Conservation (phyloP, 768 basidiomycete genomes). For the Hortiboletus campestris region DNA sequence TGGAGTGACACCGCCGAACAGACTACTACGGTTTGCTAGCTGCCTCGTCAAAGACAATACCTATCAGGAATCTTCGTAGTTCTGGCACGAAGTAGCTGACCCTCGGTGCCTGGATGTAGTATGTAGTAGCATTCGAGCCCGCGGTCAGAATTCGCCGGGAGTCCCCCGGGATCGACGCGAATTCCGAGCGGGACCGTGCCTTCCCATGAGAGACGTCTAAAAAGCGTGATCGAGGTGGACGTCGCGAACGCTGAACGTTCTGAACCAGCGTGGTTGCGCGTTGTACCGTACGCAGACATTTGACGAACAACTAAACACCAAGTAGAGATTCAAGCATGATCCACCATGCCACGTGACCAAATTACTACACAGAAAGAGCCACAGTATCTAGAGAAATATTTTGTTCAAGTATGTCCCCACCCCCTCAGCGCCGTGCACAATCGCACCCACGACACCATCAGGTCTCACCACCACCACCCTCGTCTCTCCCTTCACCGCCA, state of each 20-base stretch:
- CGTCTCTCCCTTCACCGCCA: constrained; percentile 28
- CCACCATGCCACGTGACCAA: constrained; percentile 11
- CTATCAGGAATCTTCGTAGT: constrained; percentile 83
- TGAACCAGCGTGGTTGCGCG: constrained; percentile 46
- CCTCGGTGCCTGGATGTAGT: constrained; percentile 84
- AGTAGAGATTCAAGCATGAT: not conserved
- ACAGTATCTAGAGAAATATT: too few species aligned
- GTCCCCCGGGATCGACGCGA: constrained; percentile 83
- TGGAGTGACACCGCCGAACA: too few species aligned
- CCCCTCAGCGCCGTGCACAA: constrained; percentile 21
- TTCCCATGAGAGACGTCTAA: constrained; percentile 88
- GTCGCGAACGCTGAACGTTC: constrained; percentile 49
- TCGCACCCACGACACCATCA: constrained; percentile 42
- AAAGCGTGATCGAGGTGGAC: constrained; percentile 72
- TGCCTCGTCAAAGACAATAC: constrained; percentile 88
- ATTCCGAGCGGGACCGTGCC: constrained; percentile 88
- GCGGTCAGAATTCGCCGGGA: constrained; percentile 87
- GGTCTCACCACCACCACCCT: constrained; percentile 41
- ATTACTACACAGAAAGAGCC: too few species aligned
- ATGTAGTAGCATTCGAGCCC: constrained; percentile 90
- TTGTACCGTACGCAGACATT: constrained; percentile 56
- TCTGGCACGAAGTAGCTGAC: constrained; percentile 93
- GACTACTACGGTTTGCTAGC: constrained; percentile 62
- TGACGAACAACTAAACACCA: constrained; percentile 2
- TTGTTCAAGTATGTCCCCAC: constrained; percentile 12